Base-by-base conservation (phyloP, 208 protist species). In the Acanthamoeba quina region DNA sequence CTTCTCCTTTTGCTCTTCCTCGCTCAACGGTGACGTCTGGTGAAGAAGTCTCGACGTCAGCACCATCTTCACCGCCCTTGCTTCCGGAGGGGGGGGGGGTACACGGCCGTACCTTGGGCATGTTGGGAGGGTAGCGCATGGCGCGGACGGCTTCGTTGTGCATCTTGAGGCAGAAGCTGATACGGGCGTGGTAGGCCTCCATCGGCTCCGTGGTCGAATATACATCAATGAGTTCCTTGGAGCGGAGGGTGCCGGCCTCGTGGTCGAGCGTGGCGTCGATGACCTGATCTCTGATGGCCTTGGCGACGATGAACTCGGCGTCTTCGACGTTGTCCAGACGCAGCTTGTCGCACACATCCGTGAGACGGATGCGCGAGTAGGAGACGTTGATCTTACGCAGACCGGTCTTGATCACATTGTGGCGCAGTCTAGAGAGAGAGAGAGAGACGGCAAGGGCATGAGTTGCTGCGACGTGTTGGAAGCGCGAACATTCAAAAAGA, bases 381-480 rank as follows among this genome's bases (percentile, higher is more conserved):
- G 98, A 97, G 31, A 99, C 96, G 96, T 97, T 99, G 93, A 99
- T 99, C 93, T 98, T 98, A 19, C 98, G 97, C 78, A 99, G 96
- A 47, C 99, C 99, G 29, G 99, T 99, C 97, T 98, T 98, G 95
- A 99, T 99, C 6, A 99, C 99, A 96, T 99, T 99, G 95, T 99
- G 99, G 44, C 98, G 97, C 64, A 99, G 97, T 21, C 97, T 96
- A 66, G 60, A 54, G 34, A 74, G 66, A 52, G 70, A 41, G 49
- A 31, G 31, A 56, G n/a, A 29, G 5, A 83, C 41, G 15, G 24
- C 54, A 58, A 58, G 91, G 9, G 44, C 11, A 47, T 47, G 44
- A 47, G 44, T 13, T 47, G 3, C 44, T 47, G 44, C 44, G 7
- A 3, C 44, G 7, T 47, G 44, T 47, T n/a, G 10, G 19, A 15